Base-by-base conservation (phyloP, 2,329 filamentous ascomycete genomes). In the Didymella keratinophila region DNA sequence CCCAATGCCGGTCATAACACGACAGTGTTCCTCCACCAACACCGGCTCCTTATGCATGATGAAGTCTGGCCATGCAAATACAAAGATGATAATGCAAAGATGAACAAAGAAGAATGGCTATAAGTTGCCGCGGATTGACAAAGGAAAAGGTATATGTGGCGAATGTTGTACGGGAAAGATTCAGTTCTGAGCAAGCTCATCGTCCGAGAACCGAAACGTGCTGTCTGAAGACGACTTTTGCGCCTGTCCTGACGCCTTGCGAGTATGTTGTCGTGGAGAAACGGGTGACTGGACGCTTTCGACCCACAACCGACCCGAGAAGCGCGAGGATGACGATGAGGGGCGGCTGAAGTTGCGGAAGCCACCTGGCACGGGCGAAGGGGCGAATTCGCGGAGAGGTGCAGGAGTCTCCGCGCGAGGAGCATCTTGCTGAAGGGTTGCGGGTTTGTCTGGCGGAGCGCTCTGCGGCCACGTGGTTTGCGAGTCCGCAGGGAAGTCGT, bases 1-100 rank as follows among this genome's bases (percentile, higher is more conserved):
- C 34, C 45, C 50, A 47, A 58, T 58, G 56, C 56, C 56, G 56
- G 50, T 58, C 11, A 47, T 44, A 50, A 45, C 45, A 50, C 51
- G 56, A 58, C 56, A 54, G 16, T 16, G 10, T 42, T 42, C 32
- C 50, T 42, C 34, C 48, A 18, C 5, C 51, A 51, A 58, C 56
- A 47, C 56, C 51, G 23, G 18, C 41, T 10, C 23, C n/a, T 20
- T 37, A 27, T 27, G 18, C 20, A 41, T 34, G 36, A 20, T 14
- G 25, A 34, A 6, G 12, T n/a, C 30, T 32, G 45, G 39, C 49
- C 50, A 58, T 58, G 56, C 49, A 53, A 34, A 44, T 50, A n/a
- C n/a, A 37, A 42, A 45, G 4, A 50, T 28, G 16, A 37, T n/a
- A 50, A 32, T 43, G 21, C n/a, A 39, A 42, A 46, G 16, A 53